These are phyloP conservation scores for Petasospora fabianii DNA, from an alignment of 1,139 yeast genomes.

Conservation along the genomic window DNA sequence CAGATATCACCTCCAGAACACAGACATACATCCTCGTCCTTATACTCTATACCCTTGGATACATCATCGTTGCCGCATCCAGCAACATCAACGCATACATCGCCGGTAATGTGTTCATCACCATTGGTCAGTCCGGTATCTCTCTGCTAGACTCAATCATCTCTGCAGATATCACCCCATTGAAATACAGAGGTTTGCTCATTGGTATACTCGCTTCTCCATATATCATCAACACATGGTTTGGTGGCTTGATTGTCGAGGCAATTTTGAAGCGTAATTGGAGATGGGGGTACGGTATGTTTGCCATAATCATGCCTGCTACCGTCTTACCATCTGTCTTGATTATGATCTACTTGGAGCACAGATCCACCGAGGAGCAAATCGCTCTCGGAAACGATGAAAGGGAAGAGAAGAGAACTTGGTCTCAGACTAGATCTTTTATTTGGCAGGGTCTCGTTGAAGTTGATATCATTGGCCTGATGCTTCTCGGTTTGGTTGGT, in stretches of 20 bases:
- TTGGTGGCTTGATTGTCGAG: conserved; percentile 33
- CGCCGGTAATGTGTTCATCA: conserved; percentile 31
- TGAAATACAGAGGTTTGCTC: conserved; percentile 34
- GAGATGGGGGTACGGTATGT: conserved; percentile 44
- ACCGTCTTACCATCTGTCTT: conserved; percentile 31
- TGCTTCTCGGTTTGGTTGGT: conserved; percentile 37
- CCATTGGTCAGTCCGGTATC: conserved; percentile 32
- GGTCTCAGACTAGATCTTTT: too few species aligned
- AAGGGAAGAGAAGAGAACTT: too few species aligned
- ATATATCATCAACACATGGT: conserved; percentile 34
- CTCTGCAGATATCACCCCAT: conserved; percentile 34
- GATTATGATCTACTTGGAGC: conserved; percentile 31
- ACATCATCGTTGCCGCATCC: conserved; percentile 31
- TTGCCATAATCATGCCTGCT: conserved; percentile 35
- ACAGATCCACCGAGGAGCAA: conserved; percentile 25
- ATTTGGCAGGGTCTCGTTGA: too few species aligned
- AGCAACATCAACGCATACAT: conserved; percentile 32
- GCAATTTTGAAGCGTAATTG: conserved; percentile 32
- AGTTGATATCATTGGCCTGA: conserved; percentile 35
- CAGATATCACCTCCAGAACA: conserved; percentile 34
- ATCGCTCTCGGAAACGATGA: conserved; percentile 14
- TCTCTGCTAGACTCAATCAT: conserved; percentile 28
- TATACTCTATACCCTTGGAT: conserved; percentile 31
- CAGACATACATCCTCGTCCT: conserved; percentile 27
- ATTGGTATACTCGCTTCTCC: conserved; percentile 31